Percentiles rank a stretch among this genome's conserved stretches.
Conservation (phyloP, 495 filamentous ascomycete genomes). For the Tuber borchii region DNA sequence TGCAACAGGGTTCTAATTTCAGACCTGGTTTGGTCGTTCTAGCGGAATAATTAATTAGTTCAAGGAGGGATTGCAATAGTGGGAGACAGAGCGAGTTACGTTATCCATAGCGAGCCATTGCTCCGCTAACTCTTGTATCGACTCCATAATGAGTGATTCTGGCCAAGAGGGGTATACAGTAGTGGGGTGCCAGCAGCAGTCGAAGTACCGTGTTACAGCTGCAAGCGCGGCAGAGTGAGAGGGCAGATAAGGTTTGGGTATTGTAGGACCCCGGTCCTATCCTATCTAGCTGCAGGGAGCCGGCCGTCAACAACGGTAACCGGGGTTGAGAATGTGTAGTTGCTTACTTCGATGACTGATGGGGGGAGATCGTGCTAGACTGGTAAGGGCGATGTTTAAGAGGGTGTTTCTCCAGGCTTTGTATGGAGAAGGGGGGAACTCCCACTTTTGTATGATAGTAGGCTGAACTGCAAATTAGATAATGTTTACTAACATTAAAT, state of each 20-base stretch:
- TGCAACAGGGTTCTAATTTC: slow-evolving; percentile 56
- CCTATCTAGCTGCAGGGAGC: slow-evolving; percentile 8
- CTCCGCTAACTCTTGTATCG: slow-evolving; percentile 23
- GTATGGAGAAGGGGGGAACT: no score
- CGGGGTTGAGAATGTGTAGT: background rate
- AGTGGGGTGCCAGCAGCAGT: background rate
- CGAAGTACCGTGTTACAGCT: background rate
- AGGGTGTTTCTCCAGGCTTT: background rate
- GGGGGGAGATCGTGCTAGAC: background rate
- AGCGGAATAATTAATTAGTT: slow-evolving; percentile 6
- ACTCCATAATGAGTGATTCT: slow-evolving; percentile 8
- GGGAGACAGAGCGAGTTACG: slow-evolving; percentile 40
- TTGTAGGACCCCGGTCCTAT: slow-evolving; percentile 14
- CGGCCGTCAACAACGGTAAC: background rate
- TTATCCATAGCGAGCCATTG: slow-evolving; percentile 61
- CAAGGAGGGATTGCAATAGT: background rate
- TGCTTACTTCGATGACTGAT: background rate
- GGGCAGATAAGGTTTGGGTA: slow-evolving; percentile 4
- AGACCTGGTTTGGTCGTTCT: slow-evolving; percentile 53
- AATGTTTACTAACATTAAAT: no score
- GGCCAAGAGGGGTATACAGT: background rate
- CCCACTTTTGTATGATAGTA: no score
- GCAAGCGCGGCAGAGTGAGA: background rate
- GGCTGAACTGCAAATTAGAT: no score
- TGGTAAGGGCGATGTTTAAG: background rate